These are phyloP conservation scores for Aspergillus oerlinghausenensis DNA, from an alignment of 2,329 filamentous ascomycete species.

Conservation along the genomic window DNA sequence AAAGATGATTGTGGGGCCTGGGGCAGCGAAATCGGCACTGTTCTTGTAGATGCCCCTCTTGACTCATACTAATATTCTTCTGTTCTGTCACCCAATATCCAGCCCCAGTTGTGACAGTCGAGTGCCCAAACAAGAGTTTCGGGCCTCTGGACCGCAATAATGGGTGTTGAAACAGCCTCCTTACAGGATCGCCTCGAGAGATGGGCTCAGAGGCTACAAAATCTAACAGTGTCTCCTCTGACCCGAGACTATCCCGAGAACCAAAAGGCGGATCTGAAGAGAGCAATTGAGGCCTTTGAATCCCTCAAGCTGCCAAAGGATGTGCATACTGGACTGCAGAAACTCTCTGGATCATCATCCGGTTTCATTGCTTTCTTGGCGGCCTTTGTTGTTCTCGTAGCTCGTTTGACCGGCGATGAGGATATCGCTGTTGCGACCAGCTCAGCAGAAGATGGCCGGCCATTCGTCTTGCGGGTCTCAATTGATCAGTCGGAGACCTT, in stretches of 20 bases:
- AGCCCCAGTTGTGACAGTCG: slow-evolving; percentile 6
- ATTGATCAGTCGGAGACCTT: slow-evolving; percentile 40
- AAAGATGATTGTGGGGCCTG: slow-evolving; percentile 8
- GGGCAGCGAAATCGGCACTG: slow-evolving; percentile 26
- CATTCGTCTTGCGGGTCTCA: slow-evolving; percentile 43
- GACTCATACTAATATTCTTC: slow-evolving; percentile 21
- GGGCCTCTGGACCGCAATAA: slow-evolving; percentile 23
- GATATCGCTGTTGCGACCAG: slow-evolving; percentile 47
- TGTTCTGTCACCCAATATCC: background rate
- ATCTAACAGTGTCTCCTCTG: slow-evolving; percentile 41
- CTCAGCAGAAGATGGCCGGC: slow-evolving; percentile 38
- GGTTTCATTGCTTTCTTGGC: slow-evolving; percentile 41
- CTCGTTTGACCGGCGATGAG: slow-evolving; percentile 46
- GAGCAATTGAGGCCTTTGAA: slow-evolving; percentile 42
- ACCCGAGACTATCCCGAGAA: slow-evolving; percentile 42
- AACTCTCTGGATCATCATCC: slow-evolving; percentile 32
- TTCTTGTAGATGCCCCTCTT: slow-evolving; percentile 24
- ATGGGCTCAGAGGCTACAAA: slow-evolving; percentile 40
- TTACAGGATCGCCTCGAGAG: slow-evolving; percentile 37
- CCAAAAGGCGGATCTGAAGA: slow-evolving; percentile 33
- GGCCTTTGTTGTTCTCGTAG: slow-evolving; percentile 42
- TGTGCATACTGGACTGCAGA: slow-evolving; percentile 35
- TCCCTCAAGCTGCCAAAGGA: slow-evolving; percentile 35
- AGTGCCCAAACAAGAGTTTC: slow-evolving; percentile 1
- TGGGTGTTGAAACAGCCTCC: slow-evolving; percentile 30